Evolutionary conservation across 2,329 filamentous ascomycete species (phyloP), one percentile per base, ranked within the genome.

Genomic region (Microsporum audouinii): DNA sequence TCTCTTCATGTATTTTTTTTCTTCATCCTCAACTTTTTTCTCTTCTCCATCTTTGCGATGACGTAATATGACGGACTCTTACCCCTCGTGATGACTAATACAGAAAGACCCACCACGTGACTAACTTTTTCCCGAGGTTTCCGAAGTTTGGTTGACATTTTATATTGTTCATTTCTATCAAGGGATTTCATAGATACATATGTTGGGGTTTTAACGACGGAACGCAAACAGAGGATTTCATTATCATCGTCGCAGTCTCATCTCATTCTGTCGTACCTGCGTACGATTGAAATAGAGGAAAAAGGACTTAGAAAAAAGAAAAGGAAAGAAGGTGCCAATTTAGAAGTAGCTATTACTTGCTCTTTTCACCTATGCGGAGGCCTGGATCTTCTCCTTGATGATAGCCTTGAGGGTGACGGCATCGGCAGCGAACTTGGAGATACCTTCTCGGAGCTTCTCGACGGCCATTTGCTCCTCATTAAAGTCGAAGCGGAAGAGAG

Each of bases 401-500:
- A 95, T 91, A 66, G 84, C 83, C 88, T 97, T 97, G 71, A 99
- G 86, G 63, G 90, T 95, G 68, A 91, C 80, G 68, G 94, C 91
- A 73, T 99, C 94, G 69, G 94, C 94, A 63, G 94, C 92, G 73
- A 99, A 99, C 82, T 96, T 96, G 83, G 89, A 95, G 83, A 99
- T 99, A 79, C 94, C 94, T 81, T 99, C 94, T 65, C 91, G 89
- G 70, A 99, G 86, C 88, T 99, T 99, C 87, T 97, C 91, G 68
- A 95, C 90, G 66, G 89, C 94, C 94, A 99, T 99, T 77, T 92
- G 88, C 73, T 99, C 91, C 84, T 99, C 94, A 84, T 99, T 99
- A 86, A 99, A 96, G 79, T 91, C 88, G 82, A 96, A 99, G 77
- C 94, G 91, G 91, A 97, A 99, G 57, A 78, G 73, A 60, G 91